Conservation (phyloP, 148 eudicot genomes). For the Linanthus parryae region DNA sequence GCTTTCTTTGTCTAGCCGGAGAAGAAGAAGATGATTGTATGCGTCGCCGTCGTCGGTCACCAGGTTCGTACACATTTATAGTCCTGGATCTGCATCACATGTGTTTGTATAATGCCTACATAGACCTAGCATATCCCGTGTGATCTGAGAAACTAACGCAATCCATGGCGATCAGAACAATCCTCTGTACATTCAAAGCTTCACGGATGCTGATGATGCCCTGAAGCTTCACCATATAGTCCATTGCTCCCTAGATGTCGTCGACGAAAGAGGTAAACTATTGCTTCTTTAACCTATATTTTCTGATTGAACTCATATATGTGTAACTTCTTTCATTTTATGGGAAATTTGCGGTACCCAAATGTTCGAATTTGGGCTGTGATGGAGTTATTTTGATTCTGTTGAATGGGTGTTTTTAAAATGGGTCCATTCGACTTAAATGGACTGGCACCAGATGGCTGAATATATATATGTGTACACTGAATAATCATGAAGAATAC, state of each 20-base stretch:
- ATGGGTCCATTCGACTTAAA: too few relatives aligned
- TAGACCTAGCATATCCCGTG: not conserved
- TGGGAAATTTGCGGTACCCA: too few relatives aligned
- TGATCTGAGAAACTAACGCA: slow-evolving; percentile 10
- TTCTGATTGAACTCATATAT: too few relatives aligned
- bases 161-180: slow-evolving; percentile 55
- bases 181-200: slow-evolving; percentile 91
- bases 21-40: slow-evolving; percentile 91
- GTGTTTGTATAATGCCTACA: not conserved
- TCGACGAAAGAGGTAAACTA: slow-evolving; percentile 82
- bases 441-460: too few relatives aligned
- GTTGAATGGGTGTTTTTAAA: too few relatives aligned
- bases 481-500: too few relatives aligned
- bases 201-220: slow-evolving; percentile 92
- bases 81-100: not conserved
- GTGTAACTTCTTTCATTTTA: too few relatives aligned
- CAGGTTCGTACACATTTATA: slow-evolving; percentile 42
- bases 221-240: slow-evolving; percentile 99
- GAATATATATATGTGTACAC: too few relatives aligned
- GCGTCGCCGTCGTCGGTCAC: slow-evolving; percentile 94
- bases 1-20: too few relatives aligned
- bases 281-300: too few relatives aligned
- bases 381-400: too few relatives aligned
- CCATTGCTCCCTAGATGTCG: slow-evolving; percentile 93
- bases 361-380: too few relatives aligned